Conservation (phyloP, 2,329 filamentous ascomycete species). For the Colletotrichum lentis region DNA sequence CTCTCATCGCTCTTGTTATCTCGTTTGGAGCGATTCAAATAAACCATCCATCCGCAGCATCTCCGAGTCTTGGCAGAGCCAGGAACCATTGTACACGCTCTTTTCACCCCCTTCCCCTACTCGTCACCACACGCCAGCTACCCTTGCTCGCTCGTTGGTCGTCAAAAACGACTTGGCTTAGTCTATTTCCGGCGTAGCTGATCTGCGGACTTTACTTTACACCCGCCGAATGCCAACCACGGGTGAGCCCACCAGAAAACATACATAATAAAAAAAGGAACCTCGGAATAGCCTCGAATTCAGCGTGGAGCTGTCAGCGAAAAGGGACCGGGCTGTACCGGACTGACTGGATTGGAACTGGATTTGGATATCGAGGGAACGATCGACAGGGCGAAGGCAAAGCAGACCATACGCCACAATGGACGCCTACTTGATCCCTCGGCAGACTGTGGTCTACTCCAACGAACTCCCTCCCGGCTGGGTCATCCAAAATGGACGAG, state of each 20-base stretch:
- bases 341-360: background rate
- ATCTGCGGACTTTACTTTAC: conserved; percentile 23
- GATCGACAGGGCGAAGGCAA: background rate
- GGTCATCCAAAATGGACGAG: conserved; percentile 41
- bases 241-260: background rate
- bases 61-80: conserved; percentile 20
- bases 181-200: conserved; percentile 27
- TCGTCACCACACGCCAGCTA: background rate
- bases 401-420: background rate
- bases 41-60: conserved; percentile 15
- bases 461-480: conserved; percentile 41
- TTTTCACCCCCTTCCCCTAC: background rate
- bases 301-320: background rate
- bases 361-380: background rate
- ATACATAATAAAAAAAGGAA: background rate
- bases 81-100: background rate
- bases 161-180: background rate
- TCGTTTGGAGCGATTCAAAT: conserved; percentile 28
- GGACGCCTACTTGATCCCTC: conserved; percentile 29
- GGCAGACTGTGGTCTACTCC: conserved; percentile 29
- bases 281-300: background rate
- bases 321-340: background rate
- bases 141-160: conserved; percentile 8
- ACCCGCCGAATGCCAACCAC: background rate
- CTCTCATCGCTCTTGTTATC: background rate